Conservation (phyloP, 1,139 yeast species). For the Suhomyces ambrosiae region DNA sequence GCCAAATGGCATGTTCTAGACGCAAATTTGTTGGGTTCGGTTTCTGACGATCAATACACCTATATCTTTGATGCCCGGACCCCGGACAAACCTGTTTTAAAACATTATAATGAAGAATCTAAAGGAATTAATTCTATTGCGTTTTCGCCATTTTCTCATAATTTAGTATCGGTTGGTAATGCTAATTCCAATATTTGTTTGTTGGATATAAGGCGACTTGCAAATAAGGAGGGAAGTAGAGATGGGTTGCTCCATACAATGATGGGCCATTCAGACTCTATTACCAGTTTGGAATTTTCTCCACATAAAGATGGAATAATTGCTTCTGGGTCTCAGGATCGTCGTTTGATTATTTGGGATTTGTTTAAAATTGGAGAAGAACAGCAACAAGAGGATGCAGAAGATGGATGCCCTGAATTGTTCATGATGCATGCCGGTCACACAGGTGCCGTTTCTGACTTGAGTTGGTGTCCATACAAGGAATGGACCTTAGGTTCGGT, state of each 20-base stretch:
- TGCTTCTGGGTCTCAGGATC: constrained; percentile 73
- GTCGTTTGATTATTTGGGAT: constrained; percentile 77
- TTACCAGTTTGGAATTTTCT: constrained; percentile 70
- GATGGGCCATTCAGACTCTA: constrained; percentile 75
- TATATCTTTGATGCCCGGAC: constrained; percentile 47
- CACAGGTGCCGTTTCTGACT: constrained; percentile 72
- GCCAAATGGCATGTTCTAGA: constrained; percentile 67
- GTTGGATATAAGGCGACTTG: constrained; percentile 57
- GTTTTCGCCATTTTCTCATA: constrained; percentile 61
- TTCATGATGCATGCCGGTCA: constrained; percentile 90
- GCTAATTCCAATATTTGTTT: constrained; percentile 66
- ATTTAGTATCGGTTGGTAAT: constrained; percentile 68
- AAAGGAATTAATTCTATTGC: constrained; percentile 63
- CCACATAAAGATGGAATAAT: constrained; percentile 70
- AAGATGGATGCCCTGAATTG: constrained; percentile 79
- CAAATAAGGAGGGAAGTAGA: constrained; percentile 22
- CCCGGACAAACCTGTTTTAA: constrained; percentile 26
- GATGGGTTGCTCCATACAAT: constrained; percentile 58
- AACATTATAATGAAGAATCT: constrained; percentile 34
- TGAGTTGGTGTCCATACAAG: constrained; percentile 66
- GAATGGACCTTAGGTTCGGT: constrained; percentile 76
- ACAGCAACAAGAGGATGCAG: constrained; percentile 77
- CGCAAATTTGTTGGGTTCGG: constrained; percentile 60
- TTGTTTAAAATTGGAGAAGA: constrained; percentile 72
- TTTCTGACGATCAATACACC: constrained; percentile 63